phyloP scores from a whole-genome alignment of 257 asterid genomes.

The Solanum stenotomum region DNA sequence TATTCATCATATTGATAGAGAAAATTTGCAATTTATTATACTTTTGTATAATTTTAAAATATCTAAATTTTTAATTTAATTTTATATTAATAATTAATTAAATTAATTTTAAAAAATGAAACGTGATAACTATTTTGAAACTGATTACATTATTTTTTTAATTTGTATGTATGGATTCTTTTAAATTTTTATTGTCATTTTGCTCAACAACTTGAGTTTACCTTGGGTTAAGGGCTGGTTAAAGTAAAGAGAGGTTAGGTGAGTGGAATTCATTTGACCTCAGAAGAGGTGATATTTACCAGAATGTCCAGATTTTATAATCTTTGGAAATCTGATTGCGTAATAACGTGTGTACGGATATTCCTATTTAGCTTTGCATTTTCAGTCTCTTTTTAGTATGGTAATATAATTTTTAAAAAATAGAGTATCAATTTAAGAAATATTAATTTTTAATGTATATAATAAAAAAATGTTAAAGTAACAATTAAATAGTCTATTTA shows the following conservation, averaged over 20 bases:
- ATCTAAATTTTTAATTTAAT: no score
- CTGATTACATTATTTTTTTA: no score
- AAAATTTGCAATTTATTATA: no score
- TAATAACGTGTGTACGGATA: background rate
- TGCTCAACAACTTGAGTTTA: background rate
- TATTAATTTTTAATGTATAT: background rate
- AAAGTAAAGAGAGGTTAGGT: background rate
- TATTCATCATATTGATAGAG: background rate
- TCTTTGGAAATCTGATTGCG: background rate
- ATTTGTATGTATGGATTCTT: background rate
- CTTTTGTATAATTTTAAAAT: no score
- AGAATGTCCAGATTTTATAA: background rate
- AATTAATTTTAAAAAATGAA: no score
- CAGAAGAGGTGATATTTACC: background rate
- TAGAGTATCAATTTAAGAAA: background rate
- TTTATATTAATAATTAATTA: no score
- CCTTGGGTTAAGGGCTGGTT: background rate
- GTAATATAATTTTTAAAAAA: background rate
- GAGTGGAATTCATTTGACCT: background rate
- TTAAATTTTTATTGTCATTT: background rate
- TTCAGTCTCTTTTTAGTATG: background rate
- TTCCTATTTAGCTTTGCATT: background rate
- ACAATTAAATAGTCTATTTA: background rate
- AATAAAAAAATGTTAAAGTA: background rate
- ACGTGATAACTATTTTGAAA: no score